Conservation (phyloP, 225 moss, liverwort and hornwort genomes). For the Straminergon stramineum region DNA sequence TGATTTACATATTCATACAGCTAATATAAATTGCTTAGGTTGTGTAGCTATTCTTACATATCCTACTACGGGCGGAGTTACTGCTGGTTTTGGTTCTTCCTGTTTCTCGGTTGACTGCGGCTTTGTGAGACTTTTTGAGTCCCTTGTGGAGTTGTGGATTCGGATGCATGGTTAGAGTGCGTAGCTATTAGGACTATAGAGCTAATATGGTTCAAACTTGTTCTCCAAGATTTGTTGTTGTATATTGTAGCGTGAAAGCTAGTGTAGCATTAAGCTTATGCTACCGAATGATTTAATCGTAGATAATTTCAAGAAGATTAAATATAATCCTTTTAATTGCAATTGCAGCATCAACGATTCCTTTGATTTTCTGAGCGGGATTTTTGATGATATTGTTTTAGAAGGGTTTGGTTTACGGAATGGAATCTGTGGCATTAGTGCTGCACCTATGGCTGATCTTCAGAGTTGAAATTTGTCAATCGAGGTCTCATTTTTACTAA, state of each 20-base stretch:
- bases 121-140: background rate
- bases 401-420: background rate
- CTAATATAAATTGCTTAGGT: background rate
- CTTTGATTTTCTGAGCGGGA: background rate
- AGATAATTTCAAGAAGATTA: background rate
- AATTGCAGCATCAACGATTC: background rate
- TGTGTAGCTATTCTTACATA: background rate
- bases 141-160: background rate
- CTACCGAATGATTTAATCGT: background rate
- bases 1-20: background rate
- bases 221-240: background rate
- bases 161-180: background rate
- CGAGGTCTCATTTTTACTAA: background rate
- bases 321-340: background rate
- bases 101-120: background rate
- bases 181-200: background rate
- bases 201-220: background rate
- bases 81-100: background rate
- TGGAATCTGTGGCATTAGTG: background rate
- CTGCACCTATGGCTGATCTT: background rate
- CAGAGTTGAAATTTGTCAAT: background rate
- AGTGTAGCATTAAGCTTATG: background rate
- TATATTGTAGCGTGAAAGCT: background rate
- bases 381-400: background rate
- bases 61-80: background rate